Base-by-base conservation (phyloP, 2,329 filamentous ascomycete species). In the Fusarium sp. region DNA sequence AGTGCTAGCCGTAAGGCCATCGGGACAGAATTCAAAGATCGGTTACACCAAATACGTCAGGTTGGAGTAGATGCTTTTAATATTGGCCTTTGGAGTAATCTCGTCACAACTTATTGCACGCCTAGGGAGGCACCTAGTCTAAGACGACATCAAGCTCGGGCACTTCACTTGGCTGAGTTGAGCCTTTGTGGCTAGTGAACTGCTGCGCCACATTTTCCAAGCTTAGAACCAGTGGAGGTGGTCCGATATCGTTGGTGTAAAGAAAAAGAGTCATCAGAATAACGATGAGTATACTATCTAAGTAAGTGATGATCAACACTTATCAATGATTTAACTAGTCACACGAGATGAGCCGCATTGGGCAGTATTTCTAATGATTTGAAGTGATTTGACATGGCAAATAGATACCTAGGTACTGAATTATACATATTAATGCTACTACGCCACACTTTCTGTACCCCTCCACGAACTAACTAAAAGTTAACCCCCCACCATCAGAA, bases 1-100 rank as follows among this genome's bases (percentile, higher is more conserved):
- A 63, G 63, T 41, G 63, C 60, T 31, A 76, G 66, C 35, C 70
- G 63, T 7, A 74, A 66, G 42, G 73, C 70, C 79, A 81, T 81
- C 48, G 64, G 59, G 56, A 52, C n/a, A 33, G 20, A 24, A 15
- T 18, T 47, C 48, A 39, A 28, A 57, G 31, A 28, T 18, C 26
- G 35, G 20, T 20, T 39, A 18, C 31, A 41, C n/a, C 9, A n/a
- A 22, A 10, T 24, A 22, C 18, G 18, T 22, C 9, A 20, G 22
- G 12, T 26, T 24, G 24, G 18, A 38, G 28, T 26, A 26, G 24
- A 47, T 8, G 6, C 20, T 47, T 47, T 9, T 12, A n/a, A 45
- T 13, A 55, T 60, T 49, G 14, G 3, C 24, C 26, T 28, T 38
- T 38, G 35, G 45, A 45, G 41, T 28, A n/a, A 60, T 18, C 39